These are phyloP conservation scores for Zostera marina DNA, from an alignment of 116 monocot genomes.

Conservation along the genomic window DNA sequence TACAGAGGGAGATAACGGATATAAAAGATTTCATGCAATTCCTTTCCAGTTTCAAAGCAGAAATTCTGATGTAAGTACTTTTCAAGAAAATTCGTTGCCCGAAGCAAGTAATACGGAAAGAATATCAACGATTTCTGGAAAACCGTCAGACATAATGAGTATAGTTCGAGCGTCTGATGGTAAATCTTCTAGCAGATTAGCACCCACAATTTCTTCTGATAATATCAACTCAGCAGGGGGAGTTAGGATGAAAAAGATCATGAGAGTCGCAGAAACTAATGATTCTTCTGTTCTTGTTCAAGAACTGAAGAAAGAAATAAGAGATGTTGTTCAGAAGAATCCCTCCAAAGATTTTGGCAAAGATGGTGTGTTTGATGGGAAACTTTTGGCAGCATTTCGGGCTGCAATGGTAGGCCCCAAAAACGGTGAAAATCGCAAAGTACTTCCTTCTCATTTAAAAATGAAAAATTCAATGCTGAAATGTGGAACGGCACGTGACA, in stretches of 20 bases:
- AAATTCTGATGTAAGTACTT: conserved; percentile 6
- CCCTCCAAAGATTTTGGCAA: conserved; percentile 18
- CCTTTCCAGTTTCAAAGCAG: conserved; percentile 4
- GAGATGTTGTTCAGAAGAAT: conserved; percentile 32
- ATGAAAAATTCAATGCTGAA: conserved; percentile 29
- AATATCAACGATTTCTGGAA: neutral
- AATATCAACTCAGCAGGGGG: conserved; percentile 24
- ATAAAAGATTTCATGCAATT: conserved; percentile 7
- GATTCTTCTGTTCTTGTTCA: conserved; percentile 49
- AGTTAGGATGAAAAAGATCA: conserved; percentile 84
- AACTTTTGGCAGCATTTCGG: conserved; percentile 70
- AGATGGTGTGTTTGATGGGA: conserved; percentile 39
- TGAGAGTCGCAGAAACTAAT: conserved; percentile 34
- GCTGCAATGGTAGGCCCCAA: conserved; percentile 43
- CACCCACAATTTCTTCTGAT: conserved; percentile 5
- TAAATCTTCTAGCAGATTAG: conserved; percentile 4
- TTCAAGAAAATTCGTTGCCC: conserved; percentile 6
- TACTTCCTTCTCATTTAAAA: conserved; percentile 14
- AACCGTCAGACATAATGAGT: conserved; percentile 57
- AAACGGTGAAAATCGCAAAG: conserved; percentile 14
- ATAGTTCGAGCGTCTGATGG: conserved; percentile 34
- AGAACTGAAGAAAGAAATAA: conserved; percentile 65
- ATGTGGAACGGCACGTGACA: conserved; percentile 73
- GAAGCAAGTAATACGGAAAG: conserved; percentile 7
- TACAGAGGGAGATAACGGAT: conserved; percentile 29